Base-by-base conservation (phyloP, 2,329 filamentous ascomycete species). In the Dryadomyces sulphureus region DNA sequence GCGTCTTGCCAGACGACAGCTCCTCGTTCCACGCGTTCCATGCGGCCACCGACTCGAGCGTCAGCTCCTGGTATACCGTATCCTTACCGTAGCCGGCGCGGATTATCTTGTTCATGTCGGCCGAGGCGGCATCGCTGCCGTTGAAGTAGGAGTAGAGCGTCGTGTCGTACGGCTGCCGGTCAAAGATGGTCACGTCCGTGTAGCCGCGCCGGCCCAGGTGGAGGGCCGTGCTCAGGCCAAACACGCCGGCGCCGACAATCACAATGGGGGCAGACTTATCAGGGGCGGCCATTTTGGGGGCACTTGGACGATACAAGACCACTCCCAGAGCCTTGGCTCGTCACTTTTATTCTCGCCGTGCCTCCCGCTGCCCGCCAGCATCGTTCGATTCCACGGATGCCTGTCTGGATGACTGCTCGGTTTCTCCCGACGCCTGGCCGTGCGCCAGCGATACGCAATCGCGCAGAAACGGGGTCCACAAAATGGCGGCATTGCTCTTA, bases 21-120 rank as follows among this genome's bases (percentile, higher is more conserved):
- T 68, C 60, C 7, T 51, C 51, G 47, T 73, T 72, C 69, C 69
- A 73, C 2, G 50, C 48, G 4, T 63, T 57, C 68, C 68, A 73
- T 1, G 54, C 53, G 4, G 52, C 45, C 8, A 67, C 58, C 0
- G 68, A 64, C 41, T 71, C 65, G 12, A 61, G 50, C 0, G 66
- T 61, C 7, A 73, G 59, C 4, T 62, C 56, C 49, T 72, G 67
- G 48, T 73, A 72, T 47, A 65, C 63, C 1, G 59, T 62, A 50
- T 70, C 61, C 2, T 52, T 48, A 16, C 69, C 66, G 48, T 68
- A 68, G 5, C 57, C 60, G 8, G 61, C 56, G 5, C 65, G 61
- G 38, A 69, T 59, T 50, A 68, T 66, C 44, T 68, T 69, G 52
- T 68, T 69, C 19, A 64, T 55, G 46, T 68, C 66, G 45, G 66